Percentiles rank a stretch among this genome's conserved stretches.
These are phyloP conservation scores for Erodium maritimum DNA, from an alignment of 345 rosid genomes.

Conservation along the genomic window DNA sequence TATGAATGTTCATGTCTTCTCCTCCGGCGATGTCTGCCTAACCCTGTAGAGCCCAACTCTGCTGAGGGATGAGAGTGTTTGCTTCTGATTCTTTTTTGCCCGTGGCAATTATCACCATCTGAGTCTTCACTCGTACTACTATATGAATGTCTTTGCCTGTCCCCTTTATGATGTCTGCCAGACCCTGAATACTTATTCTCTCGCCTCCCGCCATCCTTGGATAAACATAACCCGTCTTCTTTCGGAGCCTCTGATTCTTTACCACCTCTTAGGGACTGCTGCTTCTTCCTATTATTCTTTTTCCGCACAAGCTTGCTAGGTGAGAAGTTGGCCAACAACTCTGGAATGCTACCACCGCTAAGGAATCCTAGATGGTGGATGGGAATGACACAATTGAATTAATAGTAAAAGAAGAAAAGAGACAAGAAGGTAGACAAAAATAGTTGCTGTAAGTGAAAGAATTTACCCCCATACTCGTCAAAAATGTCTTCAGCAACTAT, in stretches of 20 bases:
- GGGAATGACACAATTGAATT: neutral
- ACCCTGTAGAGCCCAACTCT: neutral
- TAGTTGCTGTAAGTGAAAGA: conserved; percentile 4
- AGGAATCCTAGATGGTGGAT: conserved; percentile 57
- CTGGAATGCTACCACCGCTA: conserved; percentile 43
- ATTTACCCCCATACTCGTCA: conserved; percentile 88
- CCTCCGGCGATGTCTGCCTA: conserved; percentile 8
- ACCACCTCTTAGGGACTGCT: conserved; percentile 24
- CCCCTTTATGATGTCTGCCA: conserved; percentile 19
- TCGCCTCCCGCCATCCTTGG: conserved; percentile 17
- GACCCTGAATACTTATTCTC: conserved; percentile 18
- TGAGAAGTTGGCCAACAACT: conserved; percentile 38
- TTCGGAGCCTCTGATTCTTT: conserved; percentile 11
- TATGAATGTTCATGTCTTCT: conserved; percentile 11
- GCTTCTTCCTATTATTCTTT: conserved; percentile 40
- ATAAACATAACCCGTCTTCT: conserved; percentile 27
- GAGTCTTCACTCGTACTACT: conserved; percentile 10
- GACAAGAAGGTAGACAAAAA: neutral
- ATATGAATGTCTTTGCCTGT: conserved; percentile 23
- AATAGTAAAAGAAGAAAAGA: neutral
- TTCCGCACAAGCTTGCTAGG: conserved; percentile 31
- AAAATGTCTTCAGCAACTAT: conserved; percentile 94
- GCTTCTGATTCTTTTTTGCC: conserved; percentile 18
- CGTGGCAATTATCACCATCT: conserved; percentile 11
- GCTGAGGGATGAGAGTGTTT: conserved; percentile 3